Conservation (phyloP, 495 filamentous ascomycete species). For the Oidiodendron maius region DNA sequence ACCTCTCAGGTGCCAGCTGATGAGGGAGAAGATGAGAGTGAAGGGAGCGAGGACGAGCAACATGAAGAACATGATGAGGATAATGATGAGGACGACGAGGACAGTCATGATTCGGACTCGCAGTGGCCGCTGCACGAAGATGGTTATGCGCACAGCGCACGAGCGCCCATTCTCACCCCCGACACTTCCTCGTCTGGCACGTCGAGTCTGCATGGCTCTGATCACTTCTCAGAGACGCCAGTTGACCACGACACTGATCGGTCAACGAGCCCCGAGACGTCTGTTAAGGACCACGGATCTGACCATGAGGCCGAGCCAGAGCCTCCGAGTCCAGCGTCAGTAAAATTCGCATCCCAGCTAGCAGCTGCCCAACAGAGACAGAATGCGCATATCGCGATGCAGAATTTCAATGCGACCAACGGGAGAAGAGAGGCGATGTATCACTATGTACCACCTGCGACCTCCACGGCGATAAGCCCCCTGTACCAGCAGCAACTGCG, state of each 20-base stretch:
- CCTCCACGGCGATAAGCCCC: conserved; percentile 9
- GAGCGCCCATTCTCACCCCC: neutral
- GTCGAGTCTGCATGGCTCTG: conserved; percentile 27
- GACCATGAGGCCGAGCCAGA: conserved; percentile 1
- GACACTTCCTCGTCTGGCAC: conserved; percentile 28
- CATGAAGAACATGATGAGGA: conserved; percentile 3
- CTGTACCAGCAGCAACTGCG: conserved; percentile 6
- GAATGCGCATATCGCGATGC: conserved; percentile 11
- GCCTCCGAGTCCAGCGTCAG: conserved; percentile 10
- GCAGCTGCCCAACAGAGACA: conserved; percentile 21
- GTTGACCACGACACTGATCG: conserved; percentile 36
- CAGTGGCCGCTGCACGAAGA: neutral
- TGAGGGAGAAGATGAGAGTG: conserved; percentile 4
- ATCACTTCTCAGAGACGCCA: conserved; percentile 25
- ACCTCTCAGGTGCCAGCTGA: neutral
- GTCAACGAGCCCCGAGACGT: conserved; percentile 38
- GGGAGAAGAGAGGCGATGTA: conserved; percentile 7
- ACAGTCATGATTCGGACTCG: neutral
- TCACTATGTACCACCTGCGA: conserved; percentile 1
- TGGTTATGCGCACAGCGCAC: neutral
- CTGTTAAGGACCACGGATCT: conserved; percentile 23
- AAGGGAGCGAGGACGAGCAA: conserved; percentile 3
- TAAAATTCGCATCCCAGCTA: conserved; percentile 23
- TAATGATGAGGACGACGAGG: neutral
- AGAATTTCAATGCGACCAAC: conserved; percentile 17